Percentiles rank a stretch among this genome's conserved stretches.
phyloP scores from a whole-genome alignment of 208 protist species.

The Endotrypanum monterogeii region DNA sequence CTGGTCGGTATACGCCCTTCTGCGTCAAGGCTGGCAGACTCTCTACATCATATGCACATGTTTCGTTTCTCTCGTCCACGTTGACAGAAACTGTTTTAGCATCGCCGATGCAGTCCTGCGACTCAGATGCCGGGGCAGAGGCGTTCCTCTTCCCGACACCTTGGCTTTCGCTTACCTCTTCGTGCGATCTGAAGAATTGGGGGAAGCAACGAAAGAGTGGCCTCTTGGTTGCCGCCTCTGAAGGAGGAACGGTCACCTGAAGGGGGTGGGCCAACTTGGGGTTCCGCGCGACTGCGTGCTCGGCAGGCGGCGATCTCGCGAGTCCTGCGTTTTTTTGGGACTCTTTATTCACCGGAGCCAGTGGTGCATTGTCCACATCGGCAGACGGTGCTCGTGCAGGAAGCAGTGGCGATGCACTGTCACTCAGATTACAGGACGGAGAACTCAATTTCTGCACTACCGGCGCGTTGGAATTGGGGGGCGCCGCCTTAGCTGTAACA shows the following conservation, averaged over 20 bases:
- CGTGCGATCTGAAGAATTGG: not conserved
- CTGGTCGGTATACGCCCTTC: not conserved
- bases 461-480: not conserved
- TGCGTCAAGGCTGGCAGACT: slow-evolving; percentile 3
- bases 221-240: not conserved
- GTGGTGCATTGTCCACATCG: not conserved
- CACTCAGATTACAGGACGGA: not conserved
- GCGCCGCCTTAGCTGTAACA: not conserved
- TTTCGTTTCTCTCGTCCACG: not conserved
- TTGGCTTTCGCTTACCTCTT: not conserved
- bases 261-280: not conserved
- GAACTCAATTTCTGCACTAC: not conserved
- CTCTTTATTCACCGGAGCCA: not conserved
- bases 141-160: not conserved
- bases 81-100: not conserved
- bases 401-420: not conserved
- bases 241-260: not conserved
- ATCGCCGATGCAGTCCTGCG: not conserved
- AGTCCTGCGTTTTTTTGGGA: too few species aligned
- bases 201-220: slow-evolving; percentile 7
- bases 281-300: not conserved
- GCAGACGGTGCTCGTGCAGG: not conserved
- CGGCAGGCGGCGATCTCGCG: not conserved
- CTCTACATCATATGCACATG: not conserved
- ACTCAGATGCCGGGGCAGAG: not conserved